Conservation (phyloP, 495 filamentous ascomycete genomes). For the Antarctomyces pellizariae region DNA sequence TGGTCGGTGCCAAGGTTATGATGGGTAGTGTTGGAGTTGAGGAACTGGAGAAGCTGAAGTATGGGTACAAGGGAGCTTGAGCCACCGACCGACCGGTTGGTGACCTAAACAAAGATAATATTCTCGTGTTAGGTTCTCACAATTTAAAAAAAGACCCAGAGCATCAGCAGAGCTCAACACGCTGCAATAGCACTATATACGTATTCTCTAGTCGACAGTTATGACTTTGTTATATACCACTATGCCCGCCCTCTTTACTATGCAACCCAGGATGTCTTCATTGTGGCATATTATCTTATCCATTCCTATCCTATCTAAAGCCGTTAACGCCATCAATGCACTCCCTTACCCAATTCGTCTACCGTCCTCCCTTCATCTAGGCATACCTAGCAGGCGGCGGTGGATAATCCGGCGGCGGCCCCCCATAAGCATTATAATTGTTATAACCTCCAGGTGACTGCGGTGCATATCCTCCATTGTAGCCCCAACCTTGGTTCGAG, state of each 20-base stretch:
- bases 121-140: not conserved
- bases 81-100: not conserved
- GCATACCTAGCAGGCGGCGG: slow-evolving; percentile 8
- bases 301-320: too few relatives aligned
- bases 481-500: not conserved
- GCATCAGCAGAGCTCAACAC: too few relatives aligned
- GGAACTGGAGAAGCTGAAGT: slow-evolving; percentile 28
- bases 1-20: slow-evolving; percentile 23
- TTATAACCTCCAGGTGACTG: slow-evolving; percentile 5
- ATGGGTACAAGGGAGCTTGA: slow-evolving; percentile 37
- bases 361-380: slow-evolving; percentile 1
- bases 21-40: slow-evolving; percentile 32
- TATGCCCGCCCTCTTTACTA: too few relatives aligned
- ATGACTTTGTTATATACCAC: not conserved
- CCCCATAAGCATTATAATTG: not conserved
- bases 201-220: not conserved
- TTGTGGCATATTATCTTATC: too few relatives aligned
- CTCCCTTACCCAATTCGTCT: not conserved
- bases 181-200: too few relatives aligned
- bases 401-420: not conserved
- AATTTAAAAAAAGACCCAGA: too few relatives aligned
- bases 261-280: too few relatives aligned
- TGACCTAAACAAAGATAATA: not conserved
- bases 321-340: too few relatives aligned
- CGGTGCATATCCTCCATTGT: not conserved